phyloP scores from a whole-genome alignment of 1,139 yeast species.

The Pneumocystis jirovecii region DNA sequence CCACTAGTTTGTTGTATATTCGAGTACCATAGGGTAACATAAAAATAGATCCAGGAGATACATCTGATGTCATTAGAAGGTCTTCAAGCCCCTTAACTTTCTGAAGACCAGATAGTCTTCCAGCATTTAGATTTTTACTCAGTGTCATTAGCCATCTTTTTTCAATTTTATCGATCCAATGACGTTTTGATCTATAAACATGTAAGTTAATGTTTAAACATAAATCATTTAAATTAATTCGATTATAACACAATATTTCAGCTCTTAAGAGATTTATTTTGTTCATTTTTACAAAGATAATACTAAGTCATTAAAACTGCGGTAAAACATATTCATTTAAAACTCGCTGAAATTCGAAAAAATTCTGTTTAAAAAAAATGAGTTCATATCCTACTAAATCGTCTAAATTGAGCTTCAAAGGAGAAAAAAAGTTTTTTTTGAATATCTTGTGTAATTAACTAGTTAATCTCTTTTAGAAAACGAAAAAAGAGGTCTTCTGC shows the following conservation, averaged over 20 bases:
- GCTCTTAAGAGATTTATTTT: too few relatives aligned
- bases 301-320: background rate
- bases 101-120: constrained; percentile 13
- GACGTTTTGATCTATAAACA: background rate
- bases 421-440: background rate
- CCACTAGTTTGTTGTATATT: constrained; percentile 73
- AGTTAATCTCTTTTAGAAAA: background rate
- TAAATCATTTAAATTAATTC: background rate
- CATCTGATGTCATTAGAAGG: constrained; percentile 58
- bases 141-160: background rate
- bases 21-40: constrained; percentile 98
- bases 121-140: background rate
- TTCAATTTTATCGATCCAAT: background rate
- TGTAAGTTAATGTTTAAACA: background rate
- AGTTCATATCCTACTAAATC: background rate
- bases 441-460: background rate
- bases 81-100: constrained; percentile 33
- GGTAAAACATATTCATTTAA: background rate
- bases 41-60: constrained; percentile 83
- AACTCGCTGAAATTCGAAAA: background rate
- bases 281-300: background rate
- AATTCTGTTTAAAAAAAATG: background rate
- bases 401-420: background rate
- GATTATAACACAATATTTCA: background rate
- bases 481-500: background rate